These are phyloP conservation scores for Cystoderma amianthinum DNA, from an alignment of 768 basidiomycete species.

Conservation along the genomic window DNA sequence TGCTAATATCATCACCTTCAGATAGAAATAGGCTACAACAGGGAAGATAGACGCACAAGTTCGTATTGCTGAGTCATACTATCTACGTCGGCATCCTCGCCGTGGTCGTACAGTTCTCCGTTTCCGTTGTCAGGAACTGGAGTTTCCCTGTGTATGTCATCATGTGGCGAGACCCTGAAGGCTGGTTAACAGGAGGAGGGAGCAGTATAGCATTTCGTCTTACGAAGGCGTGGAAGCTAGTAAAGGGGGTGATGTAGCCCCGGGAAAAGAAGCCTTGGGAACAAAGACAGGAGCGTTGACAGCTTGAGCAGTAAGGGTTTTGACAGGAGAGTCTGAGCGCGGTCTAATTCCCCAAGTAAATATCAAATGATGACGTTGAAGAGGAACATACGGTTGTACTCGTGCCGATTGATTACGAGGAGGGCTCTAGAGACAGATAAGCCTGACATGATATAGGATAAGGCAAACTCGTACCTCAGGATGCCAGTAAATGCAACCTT, in stretches of 20 bases:
- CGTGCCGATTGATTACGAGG: no score
- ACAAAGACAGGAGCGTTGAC: conserved; percentile 84
- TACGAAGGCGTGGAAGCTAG: background rate
- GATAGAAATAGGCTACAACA: background rate
- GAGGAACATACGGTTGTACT: no score
- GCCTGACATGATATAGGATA: no score
- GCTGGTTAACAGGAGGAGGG: no score
- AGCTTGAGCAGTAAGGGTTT: conserved; percentile 48
- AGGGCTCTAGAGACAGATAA: no score
- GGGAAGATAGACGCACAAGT: no score
- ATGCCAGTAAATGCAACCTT: conserved; percentile 81
- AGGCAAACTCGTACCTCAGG: conserved; percentile 29
- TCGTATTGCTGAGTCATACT: background rate
- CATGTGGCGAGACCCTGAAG: no score
- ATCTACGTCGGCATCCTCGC: background rate
- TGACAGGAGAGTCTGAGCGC: conserved; percentile 37
- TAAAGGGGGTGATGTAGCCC: conserved; percentile 14
- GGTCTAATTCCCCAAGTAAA: conserved; percentile 23
- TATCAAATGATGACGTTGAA: no score
- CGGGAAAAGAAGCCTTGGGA: conserved; percentile 43
- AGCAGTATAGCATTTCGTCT: background rate
- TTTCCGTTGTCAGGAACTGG: no score
- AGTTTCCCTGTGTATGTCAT: no score
- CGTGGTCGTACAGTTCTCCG: no score
- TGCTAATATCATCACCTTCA: background rate